Base-by-base conservation (phyloP, 2,329 filamentous ascomycete genomes). In the Teratosphaeria viscida region DNA sequence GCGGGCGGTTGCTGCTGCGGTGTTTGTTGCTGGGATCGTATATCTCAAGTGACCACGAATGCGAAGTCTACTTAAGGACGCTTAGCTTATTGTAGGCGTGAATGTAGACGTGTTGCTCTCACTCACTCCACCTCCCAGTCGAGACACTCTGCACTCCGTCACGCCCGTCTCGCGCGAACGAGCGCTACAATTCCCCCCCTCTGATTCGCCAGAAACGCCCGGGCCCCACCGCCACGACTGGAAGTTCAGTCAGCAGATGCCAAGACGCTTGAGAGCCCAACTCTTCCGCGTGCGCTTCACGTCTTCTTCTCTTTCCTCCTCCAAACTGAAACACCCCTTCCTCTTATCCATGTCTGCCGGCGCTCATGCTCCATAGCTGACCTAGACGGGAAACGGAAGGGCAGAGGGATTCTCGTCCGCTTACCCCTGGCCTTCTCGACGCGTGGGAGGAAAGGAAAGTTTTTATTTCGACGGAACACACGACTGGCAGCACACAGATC, bases 341-440 rank as follows among this genome's bases (percentile, higher is more conserved):
- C 80, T 84, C 86, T 86, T 85, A 83, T 85, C 83, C 86, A 83
- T 83, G 79, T 78, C 77, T 81, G 81, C 14, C 77, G 73, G 77
- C 77, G 73, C 74, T 73, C 65, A 74, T 59, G 57, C 57, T 81
- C 76, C 79, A 83, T 49, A 49, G 81, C 77, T 78, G 80, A 77
- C 76, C 73, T 80, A 81, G 84, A 86, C 83, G 84, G 84, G 84
- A 86, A 86, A 85, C 73, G 81, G 82, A 79, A 82, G 82, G 83
- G 82, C 67, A 86, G 83, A 84, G 64, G 76, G 79, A 71, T 74
- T 62, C 59, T 66, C 74, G 78, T 80, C 79, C 76, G 78, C 81
- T 84, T 85, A 84, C 81, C 81, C 81, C 83, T 77, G 74, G 76
- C 76, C 78, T 78, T 74, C 67, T 71, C 67, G 65, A 61, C 61